Evolutionary conservation across 1,139 yeast genomes (phyloP).

Genomic region (Nakaseomyces uthaithaninus): DNA sequence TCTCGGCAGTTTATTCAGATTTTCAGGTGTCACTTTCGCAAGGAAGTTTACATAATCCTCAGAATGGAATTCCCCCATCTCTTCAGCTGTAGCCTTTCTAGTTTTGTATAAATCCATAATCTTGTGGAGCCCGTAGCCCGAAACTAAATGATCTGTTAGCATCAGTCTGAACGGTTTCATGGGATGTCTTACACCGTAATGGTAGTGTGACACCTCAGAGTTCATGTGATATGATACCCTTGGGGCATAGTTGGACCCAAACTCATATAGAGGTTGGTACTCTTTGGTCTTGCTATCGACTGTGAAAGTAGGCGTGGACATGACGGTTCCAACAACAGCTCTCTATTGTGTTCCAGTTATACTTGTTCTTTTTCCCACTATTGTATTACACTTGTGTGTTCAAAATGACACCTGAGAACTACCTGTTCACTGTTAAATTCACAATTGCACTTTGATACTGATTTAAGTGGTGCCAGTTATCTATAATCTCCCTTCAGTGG

Average conservation of each 20-base stretch:
- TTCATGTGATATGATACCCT: slow-evolving; percentile 84
- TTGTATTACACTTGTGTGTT: no score
- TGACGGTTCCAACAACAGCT: no score
- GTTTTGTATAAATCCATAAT: slow-evolving; percentile 87
- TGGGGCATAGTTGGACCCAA: slow-evolving; percentile 36
- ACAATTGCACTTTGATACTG: no score
- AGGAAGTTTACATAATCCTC: slow-evolving; percentile 82
- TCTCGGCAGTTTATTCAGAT: slow-evolving; percentile 46
- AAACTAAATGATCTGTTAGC: slow-evolving; percentile 87
- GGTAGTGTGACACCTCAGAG: slow-evolving; percentile 73
- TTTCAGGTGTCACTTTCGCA: slow-evolving; percentile 75
- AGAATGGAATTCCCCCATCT: slow-evolving; percentile 71
- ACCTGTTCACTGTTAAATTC: no score
- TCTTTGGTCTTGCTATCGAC: slow-evolving; percentile 50
- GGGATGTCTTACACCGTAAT: slow-evolving; percentile 89
- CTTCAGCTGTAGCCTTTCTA: slow-evolving; percentile 70
- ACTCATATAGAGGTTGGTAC: slow-evolving; percentile 48
- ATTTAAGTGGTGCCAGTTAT: no score
- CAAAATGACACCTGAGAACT: no score
- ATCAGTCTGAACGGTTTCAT: slow-evolving; percentile 96
- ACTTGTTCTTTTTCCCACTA: no score
- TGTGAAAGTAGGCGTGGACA: slow-evolving; percentile 30
- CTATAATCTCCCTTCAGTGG: no score
- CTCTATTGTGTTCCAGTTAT: no score
- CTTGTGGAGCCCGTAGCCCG: slow-evolving; percentile 76